These are phyloP conservation scores for Cicer cuneatum DNA, from an alignment of 306 rosid species.

Conservation along the genomic window DNA sequence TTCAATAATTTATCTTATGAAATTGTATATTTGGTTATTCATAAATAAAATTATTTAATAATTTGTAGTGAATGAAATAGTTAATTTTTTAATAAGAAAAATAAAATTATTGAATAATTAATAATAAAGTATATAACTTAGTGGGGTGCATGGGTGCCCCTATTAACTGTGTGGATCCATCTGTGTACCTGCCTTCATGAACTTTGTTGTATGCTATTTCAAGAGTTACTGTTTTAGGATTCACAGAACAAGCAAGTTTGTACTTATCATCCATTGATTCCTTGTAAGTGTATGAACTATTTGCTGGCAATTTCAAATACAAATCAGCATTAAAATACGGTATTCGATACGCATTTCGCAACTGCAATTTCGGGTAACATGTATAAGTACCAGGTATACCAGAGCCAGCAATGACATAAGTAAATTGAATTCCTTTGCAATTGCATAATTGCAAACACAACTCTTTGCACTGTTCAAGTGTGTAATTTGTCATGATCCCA, in stretches of 20 bases:
- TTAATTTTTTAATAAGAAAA: too few species aligned
- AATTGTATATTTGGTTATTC: too few species aligned
- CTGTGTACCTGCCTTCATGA: neutral
- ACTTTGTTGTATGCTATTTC: slow-evolving; percentile 32
- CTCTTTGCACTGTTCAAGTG: slow-evolving; percentile 44
- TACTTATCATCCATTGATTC: slow-evolving; percentile 7
- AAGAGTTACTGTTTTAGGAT: neutral
- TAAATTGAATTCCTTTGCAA: slow-evolving; percentile 55
- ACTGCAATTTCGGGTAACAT: slow-evolving; percentile 57
- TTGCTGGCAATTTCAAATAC: slow-evolving; percentile 52
- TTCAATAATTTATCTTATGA: too few species aligned
- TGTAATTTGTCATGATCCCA: slow-evolving; percentile 43
- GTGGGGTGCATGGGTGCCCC: too few species aligned
- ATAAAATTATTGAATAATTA: too few species aligned
- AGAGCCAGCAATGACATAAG: neutral
- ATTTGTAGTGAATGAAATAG: too few species aligned
- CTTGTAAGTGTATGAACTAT: neutral
- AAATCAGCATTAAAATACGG: slow-evolving; percentile 48
- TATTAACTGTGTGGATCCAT: too few species aligned
- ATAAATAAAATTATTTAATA: too few species aligned
- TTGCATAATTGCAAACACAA: slow-evolving; percentile 49
- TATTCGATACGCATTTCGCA: slow-evolving; percentile 54
- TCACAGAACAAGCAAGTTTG: slow-evolving; percentile 34
- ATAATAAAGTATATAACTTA: too few species aligned
- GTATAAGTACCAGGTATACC: neutral